These are phyloP conservation scores for Aspergillus ochraceus DNA, from an alignment of 2,329 filamentous ascomycete species.

Conservation along the genomic window DNA sequence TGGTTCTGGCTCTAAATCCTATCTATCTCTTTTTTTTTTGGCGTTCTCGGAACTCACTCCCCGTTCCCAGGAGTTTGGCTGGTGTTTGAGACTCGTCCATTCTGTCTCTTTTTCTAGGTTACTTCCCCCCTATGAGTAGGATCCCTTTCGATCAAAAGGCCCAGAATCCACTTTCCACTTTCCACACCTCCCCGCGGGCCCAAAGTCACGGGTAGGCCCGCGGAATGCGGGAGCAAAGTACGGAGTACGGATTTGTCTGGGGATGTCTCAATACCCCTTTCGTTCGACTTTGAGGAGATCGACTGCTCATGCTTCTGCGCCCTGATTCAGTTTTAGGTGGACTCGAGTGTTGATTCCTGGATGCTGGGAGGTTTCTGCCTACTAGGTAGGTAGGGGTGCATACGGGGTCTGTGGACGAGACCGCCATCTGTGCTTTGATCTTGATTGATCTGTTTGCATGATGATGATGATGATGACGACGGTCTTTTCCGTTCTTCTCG, in stretches of 20 bases:
- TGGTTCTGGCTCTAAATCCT: not conserved
- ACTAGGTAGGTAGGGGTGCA: too few species aligned
- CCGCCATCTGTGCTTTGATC: too few species aligned
- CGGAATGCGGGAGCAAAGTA: not conserved
- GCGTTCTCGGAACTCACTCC: not conserved
- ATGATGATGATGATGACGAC: not conserved
- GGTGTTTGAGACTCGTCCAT: not conserved
- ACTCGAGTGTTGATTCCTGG: not conserved
- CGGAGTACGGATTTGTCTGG: not conserved
- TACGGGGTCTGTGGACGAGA: too few species aligned
- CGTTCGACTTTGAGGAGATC: not conserved
- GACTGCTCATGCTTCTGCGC: too few species aligned
- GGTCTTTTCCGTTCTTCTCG: too few species aligned
- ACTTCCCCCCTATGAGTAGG: not conserved
- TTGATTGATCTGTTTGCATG: not conserved
- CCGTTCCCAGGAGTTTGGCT: not conserved
- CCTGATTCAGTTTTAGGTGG: not conserved
- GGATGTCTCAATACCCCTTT: not conserved
- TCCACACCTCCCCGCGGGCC: not conserved
- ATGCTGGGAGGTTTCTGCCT: not conserved
- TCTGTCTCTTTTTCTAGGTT: not conserved
- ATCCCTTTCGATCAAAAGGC: not conserved
- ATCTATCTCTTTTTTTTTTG: not conserved
- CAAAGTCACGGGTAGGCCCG: not conserved
- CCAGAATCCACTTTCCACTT: not conserved